Evolutionary conservation across 257 asterid genomes (phyloP), one percentile per base, ranked within the genome.

Genomic region (Petunia secreta): DNA sequence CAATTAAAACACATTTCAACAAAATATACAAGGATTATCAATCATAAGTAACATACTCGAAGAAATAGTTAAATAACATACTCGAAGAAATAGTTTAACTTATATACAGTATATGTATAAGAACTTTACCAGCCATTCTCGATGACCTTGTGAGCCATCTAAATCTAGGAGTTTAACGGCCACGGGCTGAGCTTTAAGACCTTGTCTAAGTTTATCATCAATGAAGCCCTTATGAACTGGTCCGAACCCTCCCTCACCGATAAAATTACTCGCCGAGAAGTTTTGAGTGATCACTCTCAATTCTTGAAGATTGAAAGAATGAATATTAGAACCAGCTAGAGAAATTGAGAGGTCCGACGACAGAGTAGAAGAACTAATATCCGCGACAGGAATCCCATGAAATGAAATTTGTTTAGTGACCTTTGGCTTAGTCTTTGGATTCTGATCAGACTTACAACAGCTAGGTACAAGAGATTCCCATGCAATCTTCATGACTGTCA

Each of bases 151-250:
- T 0, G 91, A 16, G 66, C 99, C 98, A 81, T 93, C 99, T 75
- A 95, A 89, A 78, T 95, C 98, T 37, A 95, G 90, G 46, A 91
- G 93, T 88, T 95, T 95, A 38, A 95, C 98, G 1, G 99, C 99
- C 3, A 95, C 97, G 55, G 99, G 97, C 89, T 95, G 99, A 69
- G 98, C 98, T 83, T 91, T 95, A 74, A 95, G 80, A 1, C 94
- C 94, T 5, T 96, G 97, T 83, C 97, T 36, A 8, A 95, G 82
- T 83, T 89, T 91, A 59, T 95, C 98, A 57, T 95, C 99, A 37
- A 95, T 88, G 87, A 95, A 95, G 6, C 99, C 99, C 84, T 95
- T 95, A 63, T 95, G 97, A 5, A 95, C 99, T 8, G 99, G 98
- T 4, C 99, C 99, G 83, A 95, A 95, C 57, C 99, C 99, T 37